Base-by-base conservation (phyloP, 495 filamentous ascomycete genomes). In the Penicillium psychrofluorescens region DNA sequence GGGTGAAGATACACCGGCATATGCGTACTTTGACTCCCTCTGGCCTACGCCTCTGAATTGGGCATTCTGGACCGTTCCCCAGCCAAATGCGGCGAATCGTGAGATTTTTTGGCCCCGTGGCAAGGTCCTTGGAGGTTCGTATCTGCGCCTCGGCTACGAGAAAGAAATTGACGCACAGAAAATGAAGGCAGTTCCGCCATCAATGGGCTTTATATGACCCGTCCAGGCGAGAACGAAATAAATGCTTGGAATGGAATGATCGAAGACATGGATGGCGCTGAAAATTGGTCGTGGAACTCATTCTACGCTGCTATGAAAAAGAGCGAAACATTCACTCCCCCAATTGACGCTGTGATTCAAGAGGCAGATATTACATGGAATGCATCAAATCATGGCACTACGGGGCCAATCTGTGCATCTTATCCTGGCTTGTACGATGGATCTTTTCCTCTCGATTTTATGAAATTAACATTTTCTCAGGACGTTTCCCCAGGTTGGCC, bases 401-500 rank as follows among this genome's bases (percentile, higher is more conserved):
- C 47, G 7, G 71, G 71, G 1, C 70, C 66, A 1, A 64, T 82
- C 13, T 59, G 77, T 43, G 68, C 71, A 7, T 65, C 69, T 5
- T 81, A 77, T 55, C 74, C 79, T 9, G 66, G 53, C 31, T 64
- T 54, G 60, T 63, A 56, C 10, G 59, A 13, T 37, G 2, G 38
- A 30, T 30, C 12, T 10, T 35, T n/a, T 12, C 30, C 8, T 29
- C 11, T 36, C 13, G 1, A 29, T 35, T 16, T 36, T 6, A 10
- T 11, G 30, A 9, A 2, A 11, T 43, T 56, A 39, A 55, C 35
- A 1, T n/a, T 39, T 34, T 4, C 30, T 4, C 29, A 63, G 60
- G 43, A 61, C 56, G 12, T 64, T 64, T 36, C 40, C 50, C 9
- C 51, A 64, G 44, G 56, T 64, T 9, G 61, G 59, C 11, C 35